Conservation (phyloP, 768 basidiomycete genomes). For the Rhizopogon roseolus region DNA sequence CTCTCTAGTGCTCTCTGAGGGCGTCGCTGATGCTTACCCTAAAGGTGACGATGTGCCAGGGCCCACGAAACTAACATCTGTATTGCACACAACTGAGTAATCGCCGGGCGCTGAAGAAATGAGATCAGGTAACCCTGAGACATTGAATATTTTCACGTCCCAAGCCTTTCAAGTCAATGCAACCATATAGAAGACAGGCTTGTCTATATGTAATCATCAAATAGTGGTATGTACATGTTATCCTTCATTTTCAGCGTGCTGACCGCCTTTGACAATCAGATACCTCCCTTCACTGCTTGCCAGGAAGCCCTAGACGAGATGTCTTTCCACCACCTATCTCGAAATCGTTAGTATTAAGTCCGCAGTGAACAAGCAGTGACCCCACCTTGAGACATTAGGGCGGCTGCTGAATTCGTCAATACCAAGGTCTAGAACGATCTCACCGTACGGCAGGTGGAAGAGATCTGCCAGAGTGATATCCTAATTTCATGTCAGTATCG, state of each 20-base stretch:
- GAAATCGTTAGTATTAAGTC: not conserved
- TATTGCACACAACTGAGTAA: too few species aligned
- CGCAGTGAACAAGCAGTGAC: not conserved
- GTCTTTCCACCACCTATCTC: constrained; percentile 45
- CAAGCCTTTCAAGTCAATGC: too few species aligned
- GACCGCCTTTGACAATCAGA: not conserved
- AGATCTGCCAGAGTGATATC: constrained; percentile 17
- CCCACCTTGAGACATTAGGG: constrained; percentile 16
- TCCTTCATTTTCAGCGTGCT: not conserved
- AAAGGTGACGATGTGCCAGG: too few species aligned
- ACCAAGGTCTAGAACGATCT: constrained; percentile 5
- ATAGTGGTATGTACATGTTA: too few species aligned
- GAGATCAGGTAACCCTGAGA: too few species aligned
- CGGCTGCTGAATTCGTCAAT: constrained; percentile 12
- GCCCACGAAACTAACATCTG: too few species aligned
- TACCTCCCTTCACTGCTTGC: constrained; percentile 36
- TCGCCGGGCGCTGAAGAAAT: too few species aligned
- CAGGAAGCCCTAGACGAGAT: constrained; percentile 39
- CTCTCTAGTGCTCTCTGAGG: too few species aligned
- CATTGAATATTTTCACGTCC: too few species aligned
- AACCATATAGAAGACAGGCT: too few species aligned
- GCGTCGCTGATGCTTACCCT: too few species aligned
- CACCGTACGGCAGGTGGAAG: constrained; percentile 15
- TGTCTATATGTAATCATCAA: too few species aligned
- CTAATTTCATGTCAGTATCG: not conserved